Evolutionary conservation across 208 protist species (phyloP).

Genomic region (Trypanosoma lewisi): DNA sequence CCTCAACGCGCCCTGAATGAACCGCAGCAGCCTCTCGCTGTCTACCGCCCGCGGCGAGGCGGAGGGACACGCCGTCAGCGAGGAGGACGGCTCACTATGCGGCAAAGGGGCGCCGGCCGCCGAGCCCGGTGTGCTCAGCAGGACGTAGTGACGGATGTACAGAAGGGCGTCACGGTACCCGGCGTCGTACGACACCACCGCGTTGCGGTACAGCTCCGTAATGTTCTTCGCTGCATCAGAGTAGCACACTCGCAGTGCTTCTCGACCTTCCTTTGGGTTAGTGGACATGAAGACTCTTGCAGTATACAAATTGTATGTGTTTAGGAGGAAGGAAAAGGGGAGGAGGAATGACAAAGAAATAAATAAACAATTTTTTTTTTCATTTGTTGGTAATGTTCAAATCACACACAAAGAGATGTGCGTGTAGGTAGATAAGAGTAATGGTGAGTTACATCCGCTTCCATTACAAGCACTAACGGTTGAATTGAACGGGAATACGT

Average conservation of each 20-base stretch:
- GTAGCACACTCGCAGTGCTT: slow-evolving; percentile 38
- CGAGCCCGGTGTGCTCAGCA: slow-evolving; percentile 13
- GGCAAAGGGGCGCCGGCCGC: not conserved
- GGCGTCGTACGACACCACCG: slow-evolving; percentile 44
- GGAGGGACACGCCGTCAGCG: not conserved
- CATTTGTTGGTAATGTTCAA: too few relatives aligned
- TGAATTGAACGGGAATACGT: not conserved
- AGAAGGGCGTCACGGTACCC: slow-evolving; percentile 57
- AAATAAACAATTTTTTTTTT: slow-evolving; percentile 1
- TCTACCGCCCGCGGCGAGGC: slow-evolving; percentile 5
- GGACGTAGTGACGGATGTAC: slow-evolving; percentile 43
- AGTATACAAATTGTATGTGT: too few relatives aligned
- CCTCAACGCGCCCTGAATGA: slow-evolving; percentile 31
- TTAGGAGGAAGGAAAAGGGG: too few relatives aligned
- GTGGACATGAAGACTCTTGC: slow-evolving; percentile 8
- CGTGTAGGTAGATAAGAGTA: not conserved
- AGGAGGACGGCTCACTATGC: not conserved
- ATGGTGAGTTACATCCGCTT: not conserved
- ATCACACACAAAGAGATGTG: not conserved
- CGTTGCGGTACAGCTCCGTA: slow-evolving; percentile 52
- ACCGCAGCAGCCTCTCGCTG: slow-evolving; percentile 30
- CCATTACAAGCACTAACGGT: not conserved
- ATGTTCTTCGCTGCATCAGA: slow-evolving; percentile 40
- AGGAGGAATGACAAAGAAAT: not conserved
- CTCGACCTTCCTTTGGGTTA: slow-evolving; percentile 16